Evolutionary conservation across 768 basidiomycete species (phyloP).

Genomic region (Lentinula lateritia): DNA sequence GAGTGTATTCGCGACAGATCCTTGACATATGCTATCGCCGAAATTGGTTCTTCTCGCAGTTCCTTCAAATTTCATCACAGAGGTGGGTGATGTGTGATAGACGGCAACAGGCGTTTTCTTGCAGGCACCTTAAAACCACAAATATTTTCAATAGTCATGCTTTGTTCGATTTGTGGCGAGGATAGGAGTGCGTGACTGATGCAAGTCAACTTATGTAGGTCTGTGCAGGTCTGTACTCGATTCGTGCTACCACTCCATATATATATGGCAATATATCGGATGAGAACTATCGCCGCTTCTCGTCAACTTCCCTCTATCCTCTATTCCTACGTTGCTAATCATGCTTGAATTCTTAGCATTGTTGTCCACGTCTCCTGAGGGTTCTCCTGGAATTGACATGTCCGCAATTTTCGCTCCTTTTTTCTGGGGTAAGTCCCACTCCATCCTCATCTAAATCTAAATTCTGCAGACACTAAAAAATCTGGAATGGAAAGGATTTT

Average conservation of each 20-base stretch:
- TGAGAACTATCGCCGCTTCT: not conserved
- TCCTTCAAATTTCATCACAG: too few relatives aligned
- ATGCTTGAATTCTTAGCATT: not conserved
- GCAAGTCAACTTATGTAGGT: not conserved
- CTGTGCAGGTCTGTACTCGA: not conserved
- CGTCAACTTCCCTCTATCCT: not conserved
- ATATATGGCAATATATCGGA: not conserved
- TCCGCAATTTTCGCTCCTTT: constrained; percentile 1
- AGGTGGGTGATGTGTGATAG: too few relatives aligned
- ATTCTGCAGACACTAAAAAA: not conserved
- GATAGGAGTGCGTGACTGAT: not conserved
- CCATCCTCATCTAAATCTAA: not conserved
- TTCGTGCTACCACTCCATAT: not conserved
- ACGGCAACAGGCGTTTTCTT: too few relatives aligned
- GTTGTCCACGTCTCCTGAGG: not conserved
- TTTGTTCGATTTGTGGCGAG: not conserved
- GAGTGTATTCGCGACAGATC: too few relatives aligned
- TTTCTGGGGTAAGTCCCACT: constrained; percentile 2
- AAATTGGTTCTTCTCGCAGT: too few relatives aligned
- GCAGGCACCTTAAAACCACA: not conserved
- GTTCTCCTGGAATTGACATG: constrained; percentile 6
- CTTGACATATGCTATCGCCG: too few relatives aligned
- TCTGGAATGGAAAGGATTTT: not conserved
- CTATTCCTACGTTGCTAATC: not conserved
- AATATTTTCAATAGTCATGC: not conserved